Evolutionary conservation across 2,329 filamentous ascomycete genomes (phyloP).

Genomic region (Talaromyces pinophilus): DNA sequence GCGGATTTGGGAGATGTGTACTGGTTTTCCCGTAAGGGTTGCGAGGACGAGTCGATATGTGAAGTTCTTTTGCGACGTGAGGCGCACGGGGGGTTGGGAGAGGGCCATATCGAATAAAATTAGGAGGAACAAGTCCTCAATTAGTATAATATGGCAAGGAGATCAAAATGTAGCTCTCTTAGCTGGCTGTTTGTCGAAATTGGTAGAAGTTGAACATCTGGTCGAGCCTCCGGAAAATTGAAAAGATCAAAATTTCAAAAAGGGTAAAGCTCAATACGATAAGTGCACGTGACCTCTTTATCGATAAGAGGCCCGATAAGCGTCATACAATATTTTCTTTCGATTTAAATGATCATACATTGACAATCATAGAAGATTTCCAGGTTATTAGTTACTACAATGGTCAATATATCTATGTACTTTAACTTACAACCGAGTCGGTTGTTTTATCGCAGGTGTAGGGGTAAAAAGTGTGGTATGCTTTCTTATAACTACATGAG

Average conservation of each 20-base stretch:
- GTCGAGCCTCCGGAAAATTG: slow-evolving; percentile 7
- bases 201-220: background rate
- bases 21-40: slow-evolving; percentile 82
- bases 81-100: slow-evolving; percentile 58
- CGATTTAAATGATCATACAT: background rate
- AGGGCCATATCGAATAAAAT: background rate
- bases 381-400: background rate
- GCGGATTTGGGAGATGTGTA: slow-evolving; percentile 94
- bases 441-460: background rate
- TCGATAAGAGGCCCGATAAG: slow-evolving; percentile 5
- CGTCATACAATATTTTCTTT: background rate
- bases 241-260: slow-evolving; percentile 10
- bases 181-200: background rate
- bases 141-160: background rate
- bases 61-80: slow-evolving; percentile 82
- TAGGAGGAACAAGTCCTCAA: background rate
- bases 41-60: slow-evolving; percentile 82
- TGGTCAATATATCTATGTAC: background rate
- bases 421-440: background rate
- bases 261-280: slow-evolving; percentile 10
- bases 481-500: background rate
- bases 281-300: slow-evolving; percentile 13
- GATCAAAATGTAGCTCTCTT: background rate
- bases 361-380: background rate
- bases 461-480: background rate